Conservation (phyloP, 2,329 filamentous ascomycete genomes). For the Aureobasidium subglaciale region DNA sequence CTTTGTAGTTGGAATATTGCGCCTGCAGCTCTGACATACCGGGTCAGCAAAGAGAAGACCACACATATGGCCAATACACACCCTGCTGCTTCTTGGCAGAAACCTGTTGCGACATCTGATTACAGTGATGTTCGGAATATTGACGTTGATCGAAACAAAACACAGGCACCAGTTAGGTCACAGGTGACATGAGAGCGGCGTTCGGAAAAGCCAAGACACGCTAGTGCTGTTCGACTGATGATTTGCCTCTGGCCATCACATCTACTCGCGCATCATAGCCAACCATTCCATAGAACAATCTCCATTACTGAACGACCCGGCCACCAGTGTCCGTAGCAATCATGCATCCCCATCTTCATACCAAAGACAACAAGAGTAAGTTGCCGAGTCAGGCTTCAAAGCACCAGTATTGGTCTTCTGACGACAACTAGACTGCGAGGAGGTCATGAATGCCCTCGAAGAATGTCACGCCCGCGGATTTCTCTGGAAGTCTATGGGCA, state of each 20-base stretch:
- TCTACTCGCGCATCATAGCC: neutral
- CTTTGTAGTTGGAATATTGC: conserved; percentile 71
- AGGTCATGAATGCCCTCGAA: conserved; percentile 87
- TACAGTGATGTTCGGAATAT: neutral
- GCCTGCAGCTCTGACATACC: conserved; percentile 61
- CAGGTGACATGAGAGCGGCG: no score
- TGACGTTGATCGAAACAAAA: neutral
- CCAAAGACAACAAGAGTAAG: conserved; percentile 80
- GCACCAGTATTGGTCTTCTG: no score
- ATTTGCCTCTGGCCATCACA: conserved; percentile 2
- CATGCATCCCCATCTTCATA: conserved; percentile 98
- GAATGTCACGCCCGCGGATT: conserved; percentile 93
- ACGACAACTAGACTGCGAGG: conserved; percentile 69
- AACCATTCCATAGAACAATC: conserved; percentile 11
- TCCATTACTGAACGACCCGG: neutral
- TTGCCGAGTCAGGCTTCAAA: no score
- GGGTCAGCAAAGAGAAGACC: conserved; percentile 1
- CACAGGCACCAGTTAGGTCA: neutral
- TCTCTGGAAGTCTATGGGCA: conserved; percentile 81
- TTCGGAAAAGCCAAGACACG: conserved; percentile 13
- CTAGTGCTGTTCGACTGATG: neutral
- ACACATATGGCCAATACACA: conserved; percentile 25
- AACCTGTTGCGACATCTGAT: conserved; percentile 43
- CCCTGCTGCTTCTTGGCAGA: conserved; percentile 69
- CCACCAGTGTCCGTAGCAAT: conserved; percentile 7